A percentile compares a stretch with the other conserved stretches of the same genome.
Evolutionary conservation across 1,139 yeast genomes (phyloP).

Genomic region (Starmera stellimalicola): DNA sequence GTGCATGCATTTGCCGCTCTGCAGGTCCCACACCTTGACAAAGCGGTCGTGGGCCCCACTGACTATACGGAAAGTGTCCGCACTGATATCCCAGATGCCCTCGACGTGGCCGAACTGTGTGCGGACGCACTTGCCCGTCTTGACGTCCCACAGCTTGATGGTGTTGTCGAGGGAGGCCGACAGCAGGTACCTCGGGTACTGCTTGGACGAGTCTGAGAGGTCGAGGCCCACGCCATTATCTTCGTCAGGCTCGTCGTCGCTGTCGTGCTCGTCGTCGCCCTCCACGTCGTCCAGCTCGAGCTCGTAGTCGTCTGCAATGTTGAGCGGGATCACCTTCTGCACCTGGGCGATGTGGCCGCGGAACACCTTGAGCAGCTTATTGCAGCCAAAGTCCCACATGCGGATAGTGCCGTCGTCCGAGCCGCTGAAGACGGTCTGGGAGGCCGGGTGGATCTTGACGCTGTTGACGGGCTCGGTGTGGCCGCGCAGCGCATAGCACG

Average conservation of each 20-base stretch:
- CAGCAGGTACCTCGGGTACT: constrained; percentile 69
- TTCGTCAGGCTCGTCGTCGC: constrained; percentile 7
- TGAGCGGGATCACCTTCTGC: constrained; percentile 80
- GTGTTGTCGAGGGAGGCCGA: constrained; percentile 91
- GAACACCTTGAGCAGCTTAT: constrained; percentile 69
- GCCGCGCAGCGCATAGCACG: constrained; percentile 87
- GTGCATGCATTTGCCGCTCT: constrained; percentile 87
- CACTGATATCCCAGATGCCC: constrained; percentile 95
- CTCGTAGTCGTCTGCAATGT: constrained; percentile 34
- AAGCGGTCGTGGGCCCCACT: constrained; percentile 90
- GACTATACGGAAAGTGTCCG: constrained; percentile 88
- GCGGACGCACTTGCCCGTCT: constrained; percentile 77
- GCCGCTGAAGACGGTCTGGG: constrained; percentile 76
- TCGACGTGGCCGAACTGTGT: constrained; percentile 97
- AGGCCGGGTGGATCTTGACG: constrained; percentile 74
- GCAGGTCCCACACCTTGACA: constrained; percentile 93
- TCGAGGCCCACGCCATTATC: constrained; percentile 16
- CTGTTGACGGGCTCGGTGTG: constrained; percentile 89
- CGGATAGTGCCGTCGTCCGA: constrained; percentile 87
- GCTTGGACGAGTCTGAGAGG: constrained; percentile 20
- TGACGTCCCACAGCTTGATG: constrained; percentile 86
- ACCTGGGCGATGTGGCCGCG: constrained; percentile 68
- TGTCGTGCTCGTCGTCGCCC: neutral
- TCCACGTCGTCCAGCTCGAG: constrained; percentile 23
- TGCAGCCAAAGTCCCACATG: constrained; percentile 87